phyloP scores from a whole-genome alignment of 306 rosid species.

The Fragaria nilgerrensis region DNA sequence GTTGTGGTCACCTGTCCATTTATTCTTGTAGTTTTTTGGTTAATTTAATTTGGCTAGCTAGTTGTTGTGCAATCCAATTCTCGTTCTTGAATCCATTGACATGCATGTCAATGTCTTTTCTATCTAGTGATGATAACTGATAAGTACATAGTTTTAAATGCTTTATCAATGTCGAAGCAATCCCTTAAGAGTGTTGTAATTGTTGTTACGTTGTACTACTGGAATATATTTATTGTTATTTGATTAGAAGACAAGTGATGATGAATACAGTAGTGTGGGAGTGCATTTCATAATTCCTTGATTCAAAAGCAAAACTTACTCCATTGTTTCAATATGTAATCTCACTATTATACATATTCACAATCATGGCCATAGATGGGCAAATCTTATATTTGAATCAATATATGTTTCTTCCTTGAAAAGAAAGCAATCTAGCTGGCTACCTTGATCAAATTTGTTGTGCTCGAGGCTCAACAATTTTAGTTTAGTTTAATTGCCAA shows the following conservation, averaged over 20 bases:
- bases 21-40: too few relatives aligned
- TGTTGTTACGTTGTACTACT: too few relatives aligned
- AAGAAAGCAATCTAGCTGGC: slow-evolving; percentile 43
- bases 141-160: too few relatives aligned
- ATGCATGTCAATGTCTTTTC: too few relatives aligned
- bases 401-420: slow-evolving; percentile 23
- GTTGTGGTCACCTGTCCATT: too few relatives aligned
- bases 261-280: slow-evolving; percentile 27
- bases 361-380: slow-evolving; percentile 46
- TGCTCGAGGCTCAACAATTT: slow-evolving; percentile 20
- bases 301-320: slow-evolving; percentile 45
- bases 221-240: background rate
- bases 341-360: slow-evolving; percentile 15
- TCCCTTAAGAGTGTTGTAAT: too few relatives aligned
- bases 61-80: too few relatives aligned
- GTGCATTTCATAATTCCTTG: slow-evolving; percentile 58
- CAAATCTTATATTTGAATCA: slow-evolving; percentile 48
- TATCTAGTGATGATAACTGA: too few relatives aligned
- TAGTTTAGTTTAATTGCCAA: slow-evolving; percentile 17
- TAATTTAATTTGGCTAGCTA: too few relatives aligned
- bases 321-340: background rate
- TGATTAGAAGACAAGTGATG: slow-evolving; percentile 4
- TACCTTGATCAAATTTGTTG: slow-evolving; percentile 21
- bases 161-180: too few relatives aligned
- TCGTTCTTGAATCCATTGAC: too few relatives aligned